Evolutionary conservation across 116 monocot species (phyloP).

Genomic region (Iris pallida): DNA sequence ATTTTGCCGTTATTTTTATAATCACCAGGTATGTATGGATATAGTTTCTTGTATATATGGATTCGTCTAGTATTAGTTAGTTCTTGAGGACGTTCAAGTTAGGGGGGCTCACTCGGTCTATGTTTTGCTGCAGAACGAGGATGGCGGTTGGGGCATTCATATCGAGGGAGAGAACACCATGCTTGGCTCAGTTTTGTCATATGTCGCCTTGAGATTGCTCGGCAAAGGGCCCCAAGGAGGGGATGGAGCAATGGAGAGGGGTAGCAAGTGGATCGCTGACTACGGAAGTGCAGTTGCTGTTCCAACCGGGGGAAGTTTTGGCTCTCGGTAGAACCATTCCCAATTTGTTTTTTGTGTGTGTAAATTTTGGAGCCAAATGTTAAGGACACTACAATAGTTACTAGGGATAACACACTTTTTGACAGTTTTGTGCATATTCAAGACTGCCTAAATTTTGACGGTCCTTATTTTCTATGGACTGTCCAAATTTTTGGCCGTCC

Average conservation of each 20-base stretch:
- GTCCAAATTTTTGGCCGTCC: too few relatives aligned
- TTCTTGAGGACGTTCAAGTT: background rate
- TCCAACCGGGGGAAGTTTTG: conserved; percentile 89
- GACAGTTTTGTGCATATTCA: too few relatives aligned
- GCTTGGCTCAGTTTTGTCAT: conserved; percentile 74
- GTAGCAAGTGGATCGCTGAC: conserved; percentile 68
- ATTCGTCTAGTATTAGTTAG: background rate
- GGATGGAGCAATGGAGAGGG: conserved; percentile 78
- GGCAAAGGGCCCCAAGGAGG: conserved; percentile 68
- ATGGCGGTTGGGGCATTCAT: conserved; percentile 97
- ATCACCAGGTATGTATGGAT: conserved; percentile 27
- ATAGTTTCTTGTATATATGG: background rate
- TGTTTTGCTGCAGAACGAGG: conserved; percentile 57
- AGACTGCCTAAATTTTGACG: too few relatives aligned
- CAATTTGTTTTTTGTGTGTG: too few relatives aligned
- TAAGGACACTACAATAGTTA: too few relatives aligned
- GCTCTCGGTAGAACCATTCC: conserved; percentile 53
- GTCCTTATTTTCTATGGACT: too few relatives aligned
- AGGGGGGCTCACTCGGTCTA: too few relatives aligned
- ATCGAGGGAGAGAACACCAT: conserved; percentile 87
- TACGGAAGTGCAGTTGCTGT: conserved; percentile 69
- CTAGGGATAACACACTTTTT: too few relatives aligned
- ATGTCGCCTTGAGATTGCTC: conserved; percentile 75
- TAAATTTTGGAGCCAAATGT: too few relatives aligned
- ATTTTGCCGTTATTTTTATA: conserved; percentile 34